phyloP scores from a whole-genome alignment of 495 filamentous ascomycete genomes.

The Margaritispora aquatica region DNA sequence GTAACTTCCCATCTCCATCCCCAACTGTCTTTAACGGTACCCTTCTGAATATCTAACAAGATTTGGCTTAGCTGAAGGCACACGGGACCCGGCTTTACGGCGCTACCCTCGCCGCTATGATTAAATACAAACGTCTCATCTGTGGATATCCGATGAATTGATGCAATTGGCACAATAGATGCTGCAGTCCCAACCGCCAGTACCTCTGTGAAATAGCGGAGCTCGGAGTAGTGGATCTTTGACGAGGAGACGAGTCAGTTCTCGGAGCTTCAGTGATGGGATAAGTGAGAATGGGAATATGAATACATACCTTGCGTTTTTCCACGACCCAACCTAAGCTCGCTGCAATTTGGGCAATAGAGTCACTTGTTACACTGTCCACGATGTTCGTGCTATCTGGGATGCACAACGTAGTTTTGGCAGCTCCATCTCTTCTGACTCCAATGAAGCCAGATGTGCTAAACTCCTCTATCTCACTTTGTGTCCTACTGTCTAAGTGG shows the following conservation, averaged over 20 bases:
- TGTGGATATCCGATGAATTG: constrained; percentile 58
- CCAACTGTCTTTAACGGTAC: no score
- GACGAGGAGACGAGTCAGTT: neutral
- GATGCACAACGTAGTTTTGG: neutral
- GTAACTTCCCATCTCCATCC: no score
- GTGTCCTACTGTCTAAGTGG: constrained; percentile 71
- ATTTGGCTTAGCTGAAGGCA: no score
- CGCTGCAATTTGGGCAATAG: neutral
- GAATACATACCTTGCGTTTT: neutral
- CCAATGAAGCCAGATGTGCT: constrained; percentile 80
- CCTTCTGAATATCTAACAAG: no score
- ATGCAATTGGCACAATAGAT: constrained; percentile 78
- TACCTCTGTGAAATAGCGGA: constrained; percentile 69
- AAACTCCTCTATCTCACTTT: constrained; percentile 79
- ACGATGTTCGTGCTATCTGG: neutral
- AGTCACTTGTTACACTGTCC: neutral
- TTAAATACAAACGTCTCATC: no score
- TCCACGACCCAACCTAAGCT: neutral
- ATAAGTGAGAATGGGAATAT: no score
- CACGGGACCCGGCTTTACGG: no score
- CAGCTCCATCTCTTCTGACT: constrained; percentile 49
- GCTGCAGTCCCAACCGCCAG: constrained; percentile 89
- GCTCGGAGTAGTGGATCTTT: constrained; percentile 66
- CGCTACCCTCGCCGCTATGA: no score
- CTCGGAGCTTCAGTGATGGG: no score